Base-by-base conservation (phyloP, 2,329 filamentous ascomycete genomes). In the Geosmithia putterillii region DNA sequence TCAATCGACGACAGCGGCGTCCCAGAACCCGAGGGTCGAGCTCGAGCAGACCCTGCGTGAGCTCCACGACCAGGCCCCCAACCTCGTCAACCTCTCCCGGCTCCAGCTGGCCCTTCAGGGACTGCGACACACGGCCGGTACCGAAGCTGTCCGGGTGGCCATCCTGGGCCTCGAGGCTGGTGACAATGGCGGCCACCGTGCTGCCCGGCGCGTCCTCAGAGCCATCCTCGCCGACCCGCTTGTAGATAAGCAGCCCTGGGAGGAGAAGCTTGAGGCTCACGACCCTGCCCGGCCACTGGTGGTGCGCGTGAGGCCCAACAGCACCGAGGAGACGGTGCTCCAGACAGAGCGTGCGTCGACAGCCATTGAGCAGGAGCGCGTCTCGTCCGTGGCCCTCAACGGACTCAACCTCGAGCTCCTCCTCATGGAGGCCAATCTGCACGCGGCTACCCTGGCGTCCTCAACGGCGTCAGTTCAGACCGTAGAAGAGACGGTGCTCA, bases 221-320 rank as follows among this genome's bases (percentile, higher is more conserved):
- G 65, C 89, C 32, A 62, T 87, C 12, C 65, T 88, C 2, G 80
- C 81, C 2, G 84, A 89, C 58, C 82, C 84, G 4, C 61, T 89
- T 49, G 69, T 69, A 34, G 62, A 71, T 5, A 71, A 76, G 49
- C 71, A 78, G 49, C 59, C 68, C 21, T 89, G 84, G 84, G 84
- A 89, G 59, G 65, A 66, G 53, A 65, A 77, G 45, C 57, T 88
- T 46, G 68, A 73, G 12, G 55, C 57, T 12, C 67, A 73, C 47
- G 68, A 74, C 49, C 58, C 66, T 22, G 58, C 63, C 23, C 68
- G 68, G 47, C 81, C 82, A 2, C 59, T 88, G 44, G 64, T 88
- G 17, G 69, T 89, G 45, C 72, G 79, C 52, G 72, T 80, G 35
- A 52, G 56, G 28, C 51, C 59, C 4, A 43, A 46, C 4, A 48